Evolutionary conservation across 225 moss, liverwort and hornwort genomes (phyloP).

Genomic region (Bryoerythrophyllum caledonicum): DNA sequence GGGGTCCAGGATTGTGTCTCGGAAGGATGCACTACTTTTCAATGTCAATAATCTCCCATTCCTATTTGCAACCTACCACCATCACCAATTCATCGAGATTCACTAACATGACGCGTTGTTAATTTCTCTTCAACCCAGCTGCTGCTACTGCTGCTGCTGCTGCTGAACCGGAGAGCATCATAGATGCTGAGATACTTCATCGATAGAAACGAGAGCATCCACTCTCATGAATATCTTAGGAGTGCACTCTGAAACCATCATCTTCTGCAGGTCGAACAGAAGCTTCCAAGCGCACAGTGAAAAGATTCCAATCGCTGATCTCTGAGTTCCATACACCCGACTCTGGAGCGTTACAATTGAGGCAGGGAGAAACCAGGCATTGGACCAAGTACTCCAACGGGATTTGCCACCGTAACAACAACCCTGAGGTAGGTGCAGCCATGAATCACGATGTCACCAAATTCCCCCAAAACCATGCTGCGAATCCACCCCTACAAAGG

Average conservation of each 20-base stretch:
- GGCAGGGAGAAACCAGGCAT: background rate
- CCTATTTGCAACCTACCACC: background rate
- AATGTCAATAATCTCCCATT: background rate
- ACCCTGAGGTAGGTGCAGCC: conserved; percentile 39
- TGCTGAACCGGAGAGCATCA: background rate
- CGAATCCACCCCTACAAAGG: conserved; percentile 18
- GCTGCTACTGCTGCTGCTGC: conserved; percentile 29
- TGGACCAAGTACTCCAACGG: background rate
- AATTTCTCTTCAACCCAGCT: background rate
- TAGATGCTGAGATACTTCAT: background rate
- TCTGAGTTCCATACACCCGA: conserved; percentile 3
- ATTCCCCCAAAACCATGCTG: conserved; percentile 6
- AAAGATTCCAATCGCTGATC: conserved; percentile 4
- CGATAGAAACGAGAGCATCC: background rate
- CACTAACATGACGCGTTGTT: background rate
- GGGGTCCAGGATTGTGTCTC: background rate
- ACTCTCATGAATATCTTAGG: conserved; percentile 8
- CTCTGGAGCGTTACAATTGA: background rate
- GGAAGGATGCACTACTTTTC: background rate
- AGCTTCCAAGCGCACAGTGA: background rate
- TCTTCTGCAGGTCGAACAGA: conserved; percentile 4
- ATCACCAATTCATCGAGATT: conserved; percentile 1
- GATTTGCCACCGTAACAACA: conserved; percentile 12
- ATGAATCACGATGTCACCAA: conserved; percentile 19
- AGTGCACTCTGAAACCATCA: conserved; percentile 4